Conservation (phyloP, 768 basidiomycete genomes). For the Chalciporus sphaerocephalus region DNA sequence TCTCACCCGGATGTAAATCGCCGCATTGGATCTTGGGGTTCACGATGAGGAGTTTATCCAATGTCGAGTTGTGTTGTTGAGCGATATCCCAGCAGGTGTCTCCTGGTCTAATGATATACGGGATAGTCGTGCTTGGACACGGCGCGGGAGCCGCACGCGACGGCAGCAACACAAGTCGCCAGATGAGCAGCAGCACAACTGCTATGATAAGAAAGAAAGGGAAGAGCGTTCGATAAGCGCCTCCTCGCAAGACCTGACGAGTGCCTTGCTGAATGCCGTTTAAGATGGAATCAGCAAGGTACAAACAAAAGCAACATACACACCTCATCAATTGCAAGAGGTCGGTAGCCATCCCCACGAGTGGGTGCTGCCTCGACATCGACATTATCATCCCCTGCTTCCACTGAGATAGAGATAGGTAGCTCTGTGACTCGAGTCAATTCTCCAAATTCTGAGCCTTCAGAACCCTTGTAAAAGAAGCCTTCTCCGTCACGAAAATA, state of each 20-base stretch:
- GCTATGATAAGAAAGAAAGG: conserved; percentile 71
- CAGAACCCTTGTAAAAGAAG: conserved; percentile 48
- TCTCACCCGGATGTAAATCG: conserved; percentile 54
- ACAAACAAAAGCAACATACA: neutral
- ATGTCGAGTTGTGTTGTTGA: conserved; percentile 41
- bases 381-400: conserved; percentile 34
- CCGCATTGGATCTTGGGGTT: conserved; percentile 55
- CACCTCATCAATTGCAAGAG: conserved; percentile 50
- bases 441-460: conserved; percentile 61
- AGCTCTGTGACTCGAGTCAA: conserved; percentile 35
- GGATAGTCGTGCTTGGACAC: conserved; percentile 34
- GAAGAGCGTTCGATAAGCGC: conserved; percentile 57
- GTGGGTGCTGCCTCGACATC: conserved; percentile 56
- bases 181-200: conserved; percentile 57
- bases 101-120: conserved; percentile 51
- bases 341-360: conserved; percentile 54
- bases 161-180: conserved; percentile 50
- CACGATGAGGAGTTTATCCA: conserved; percentile 49
- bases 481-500: conserved; percentile 58
- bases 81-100: conserved; percentile 67
- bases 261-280: conserved; percentile 30
- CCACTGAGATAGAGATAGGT: conserved; percentile 23
- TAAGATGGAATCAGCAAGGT: conserved; percentile 4
- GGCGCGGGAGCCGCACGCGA: conserved; percentile 25
- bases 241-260: conserved; percentile 33